These are phyloP conservation scores for Phaseolus coccineus DNA, from an alignment of 331 rosid genomes.

Conservation along the genomic window DNA sequence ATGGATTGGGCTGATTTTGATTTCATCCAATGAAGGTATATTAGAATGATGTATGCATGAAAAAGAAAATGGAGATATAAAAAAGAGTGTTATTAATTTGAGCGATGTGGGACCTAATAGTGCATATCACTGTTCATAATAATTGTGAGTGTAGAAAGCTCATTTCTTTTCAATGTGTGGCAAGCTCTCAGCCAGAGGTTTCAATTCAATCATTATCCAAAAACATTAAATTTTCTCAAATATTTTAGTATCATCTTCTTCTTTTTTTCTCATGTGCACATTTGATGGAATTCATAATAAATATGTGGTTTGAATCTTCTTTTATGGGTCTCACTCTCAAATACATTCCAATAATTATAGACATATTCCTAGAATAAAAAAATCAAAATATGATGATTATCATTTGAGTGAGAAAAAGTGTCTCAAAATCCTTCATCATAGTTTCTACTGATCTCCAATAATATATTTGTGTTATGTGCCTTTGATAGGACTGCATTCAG, in stretches of 20 bases:
- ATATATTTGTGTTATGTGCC: too few species aligned
- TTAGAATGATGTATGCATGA: too few species aligned
- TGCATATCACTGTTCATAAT: background rate
- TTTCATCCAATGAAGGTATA: background rate
- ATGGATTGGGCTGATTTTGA: slow-evolving; percentile 41
- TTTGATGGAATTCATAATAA: background rate
- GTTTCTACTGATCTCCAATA: too few species aligned
- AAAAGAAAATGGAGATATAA: too few species aligned
- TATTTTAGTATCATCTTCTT: background rate
- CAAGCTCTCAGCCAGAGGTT: background rate
- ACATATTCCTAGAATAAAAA: background rate
- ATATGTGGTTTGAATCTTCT: background rate
- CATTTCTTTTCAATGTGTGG: slow-evolving; percentile 31
- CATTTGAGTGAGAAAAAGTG: background rate
- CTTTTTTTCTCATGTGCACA: background rate
- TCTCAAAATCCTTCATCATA: background rate
- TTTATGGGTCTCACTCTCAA: background rate
- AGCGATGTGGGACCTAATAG: too few species aligned
- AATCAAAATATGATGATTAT: background rate
- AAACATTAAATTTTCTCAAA: background rate
- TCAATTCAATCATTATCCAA: slow-evolving; percentile 4
- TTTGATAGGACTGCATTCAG: too few species aligned
- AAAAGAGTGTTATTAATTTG: too few species aligned
- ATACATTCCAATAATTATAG: background rate
- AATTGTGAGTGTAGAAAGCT: slow-evolving; percentile 47